Evolutionary conservation across 495 filamentous ascomycete genomes (phyloP).

Genomic region (Lichina pygmaea): DNA sequence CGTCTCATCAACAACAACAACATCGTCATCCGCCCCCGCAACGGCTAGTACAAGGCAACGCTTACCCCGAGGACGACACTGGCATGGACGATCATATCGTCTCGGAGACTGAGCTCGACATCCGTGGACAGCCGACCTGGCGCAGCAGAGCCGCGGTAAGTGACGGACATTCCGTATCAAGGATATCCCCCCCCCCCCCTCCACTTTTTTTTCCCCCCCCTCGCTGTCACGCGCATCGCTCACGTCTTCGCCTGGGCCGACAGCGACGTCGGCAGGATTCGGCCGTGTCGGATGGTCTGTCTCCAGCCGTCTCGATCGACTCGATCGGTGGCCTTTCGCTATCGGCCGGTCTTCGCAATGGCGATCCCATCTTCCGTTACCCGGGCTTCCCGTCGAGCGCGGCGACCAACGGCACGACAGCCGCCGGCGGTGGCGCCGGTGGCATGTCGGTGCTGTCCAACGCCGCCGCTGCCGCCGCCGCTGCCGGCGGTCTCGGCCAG

Average conservation of each 20-base stretch:
- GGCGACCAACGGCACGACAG: background rate
- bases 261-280: slow-evolving; percentile 32
- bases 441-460: slow-evolving; percentile 8
- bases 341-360: slow-evolving; percentile 12
- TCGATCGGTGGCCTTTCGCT: slow-evolving; percentile 40
- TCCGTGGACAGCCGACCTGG: background rate
- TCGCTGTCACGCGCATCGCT: background rate
- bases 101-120: slow-evolving; percentile 43
- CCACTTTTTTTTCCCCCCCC: background rate
- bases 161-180: background rate
- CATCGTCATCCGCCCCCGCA: slow-evolving; percentile 51
- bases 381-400: slow-evolving; percentile 14
- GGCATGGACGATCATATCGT: slow-evolving; percentile 24
- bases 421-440: slow-evolving; percentile 15
- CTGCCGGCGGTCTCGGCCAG: background rate
- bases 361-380: slow-evolving; percentile 15
- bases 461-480: background rate
- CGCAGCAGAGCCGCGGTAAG: background rate
- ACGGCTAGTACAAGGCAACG: slow-evolving; percentile 64
- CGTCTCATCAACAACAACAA: no score
- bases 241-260: background rate
- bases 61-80: slow-evolving; percentile 51
- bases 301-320: slow-evolving; percentile 77
- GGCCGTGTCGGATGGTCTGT: slow-evolving; percentile 42
- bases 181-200: background rate